Percentiles rank a stretch among this genome's conserved stretches.
These are phyloP conservation scores for Pezicula rhizophila DNA, from an alignment of 2,329 filamentous ascomycete species.

Conservation along the genomic window DNA sequence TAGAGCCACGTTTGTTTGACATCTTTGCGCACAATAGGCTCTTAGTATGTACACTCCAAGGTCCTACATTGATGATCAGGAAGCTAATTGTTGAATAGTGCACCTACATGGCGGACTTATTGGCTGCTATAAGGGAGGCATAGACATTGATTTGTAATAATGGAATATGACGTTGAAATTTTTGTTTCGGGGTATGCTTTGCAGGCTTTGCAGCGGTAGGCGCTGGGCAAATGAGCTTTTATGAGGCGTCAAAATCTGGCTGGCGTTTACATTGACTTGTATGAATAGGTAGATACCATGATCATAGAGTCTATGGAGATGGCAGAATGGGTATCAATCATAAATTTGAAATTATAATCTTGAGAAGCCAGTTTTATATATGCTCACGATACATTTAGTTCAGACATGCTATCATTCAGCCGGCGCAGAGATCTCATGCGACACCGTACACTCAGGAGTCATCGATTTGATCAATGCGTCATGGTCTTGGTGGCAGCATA, in stretches of 20 bases:
- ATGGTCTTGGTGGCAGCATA: no score
- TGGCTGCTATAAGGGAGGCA: background rate
- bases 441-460: no score
- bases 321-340: no score
- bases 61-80: background rate
- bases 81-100: background rate
- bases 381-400: no score
- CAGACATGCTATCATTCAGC: no score
- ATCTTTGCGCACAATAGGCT: slow-evolving; percentile 64
- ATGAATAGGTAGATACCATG: background rate
- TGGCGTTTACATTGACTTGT: background rate
- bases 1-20: slow-evolving; percentile 59
- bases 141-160: background rate
- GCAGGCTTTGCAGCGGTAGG: background rate
- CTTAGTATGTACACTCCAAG: slow-evolving; percentile 37
- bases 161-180: background rate
- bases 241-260: background rate
- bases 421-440: no score
- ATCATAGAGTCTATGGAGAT: background rate
- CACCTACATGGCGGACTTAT: background rate
- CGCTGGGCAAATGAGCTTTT: background rate
- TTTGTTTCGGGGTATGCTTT: background rate
- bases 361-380: no score
- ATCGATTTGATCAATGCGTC: no score
- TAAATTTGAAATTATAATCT: no score